These are phyloP conservation scores for Botrytis deweyae DNA, from an alignment of 2,329 filamentous ascomycete species.

Conservation along the genomic window DNA sequence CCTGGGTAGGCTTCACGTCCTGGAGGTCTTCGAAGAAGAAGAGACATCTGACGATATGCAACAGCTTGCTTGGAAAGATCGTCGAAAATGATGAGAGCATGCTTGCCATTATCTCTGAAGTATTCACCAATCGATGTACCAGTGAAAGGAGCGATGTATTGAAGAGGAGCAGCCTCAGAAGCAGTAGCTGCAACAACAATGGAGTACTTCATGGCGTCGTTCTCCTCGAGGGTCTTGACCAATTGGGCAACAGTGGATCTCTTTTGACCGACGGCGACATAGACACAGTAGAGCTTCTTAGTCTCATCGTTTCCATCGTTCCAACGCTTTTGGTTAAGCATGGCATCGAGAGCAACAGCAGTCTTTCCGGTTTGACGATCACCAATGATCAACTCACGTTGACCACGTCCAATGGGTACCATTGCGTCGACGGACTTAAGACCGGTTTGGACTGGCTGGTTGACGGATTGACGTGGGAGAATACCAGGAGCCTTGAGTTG, in stretches of 20 bases:
- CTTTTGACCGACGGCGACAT: slow-evolving; percentile 99
- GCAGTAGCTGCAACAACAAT: slow-evolving; percentile 89
- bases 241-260: slow-evolving; percentile 98
- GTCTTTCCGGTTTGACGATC: slow-evolving; percentile 99
- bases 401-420: slow-evolving; percentile 99
- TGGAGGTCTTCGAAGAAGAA: slow-evolving; percentile 93
- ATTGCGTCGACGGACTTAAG: slow-evolving; percentile 99
- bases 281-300: slow-evolving; percentile 99
- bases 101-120: slow-evolving; percentile 83
- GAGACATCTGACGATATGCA: slow-evolving; percentile 98
- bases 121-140: slow-evolving; percentile 59
- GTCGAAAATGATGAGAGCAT: slow-evolving; percentile 88
- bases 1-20: slow-evolving; percentile 99
- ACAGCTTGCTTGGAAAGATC: slow-evolving; percentile 98
- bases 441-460: slow-evolving; percentile 98
- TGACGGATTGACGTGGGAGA: slow-evolving; percentile 93
- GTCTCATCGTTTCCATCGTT: slow-evolving; percentile 82
- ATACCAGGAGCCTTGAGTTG: slow-evolving; percentile 99
- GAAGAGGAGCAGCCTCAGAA: slow-evolving; percentile 91
- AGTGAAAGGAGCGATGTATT: slow-evolving; percentile 93
- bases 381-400: slow-evolving; percentile 99
- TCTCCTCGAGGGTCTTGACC: slow-evolving; percentile 99
- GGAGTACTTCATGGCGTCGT: slow-evolving; percentile 98
- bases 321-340: slow-evolving; percentile 99
- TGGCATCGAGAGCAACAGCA: slow-evolving; percentile 94